A percentile compares a stretch with the other conserved stretches of the same genome.
Conservation (phyloP, 495 filamentous ascomycete species). For the Penicillium cataractarum region DNA sequence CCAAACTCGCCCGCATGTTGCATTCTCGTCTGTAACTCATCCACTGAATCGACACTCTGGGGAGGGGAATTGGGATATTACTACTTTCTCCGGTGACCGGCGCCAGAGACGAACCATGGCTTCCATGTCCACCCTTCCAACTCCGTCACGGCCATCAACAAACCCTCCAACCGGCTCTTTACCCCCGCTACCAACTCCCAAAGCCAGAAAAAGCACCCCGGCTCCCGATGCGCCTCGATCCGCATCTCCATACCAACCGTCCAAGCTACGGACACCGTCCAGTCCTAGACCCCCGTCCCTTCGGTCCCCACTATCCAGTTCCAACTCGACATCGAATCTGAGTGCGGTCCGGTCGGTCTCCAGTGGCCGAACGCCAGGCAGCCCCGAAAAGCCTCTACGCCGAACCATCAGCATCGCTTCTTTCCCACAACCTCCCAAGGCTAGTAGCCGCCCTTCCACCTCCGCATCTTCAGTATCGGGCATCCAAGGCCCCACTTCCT, state of each 20-base stretch:
- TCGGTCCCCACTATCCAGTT: constrained; percentile 49
- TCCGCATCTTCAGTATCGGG: constrained; percentile 44
- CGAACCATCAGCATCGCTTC: constrained; percentile 89
- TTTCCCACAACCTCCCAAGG: constrained; percentile 86
- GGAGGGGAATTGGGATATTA: background rate
- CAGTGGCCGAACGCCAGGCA: constrained; percentile 35
- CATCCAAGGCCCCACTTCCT: constrained; percentile 29
- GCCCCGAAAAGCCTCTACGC: constrained; percentile 67
- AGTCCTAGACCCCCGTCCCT: constrained; percentile 58
- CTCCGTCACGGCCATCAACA: constrained; percentile 61
- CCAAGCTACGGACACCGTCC: constrained; percentile 69
- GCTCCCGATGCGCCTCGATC: constrained; percentile 49
- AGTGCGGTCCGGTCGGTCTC: constrained; percentile 47
- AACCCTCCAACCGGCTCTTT: constrained; percentile 67
- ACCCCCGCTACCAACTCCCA: constrained; percentile 70
- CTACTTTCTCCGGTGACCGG: background rate
- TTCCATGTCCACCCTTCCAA: constrained; percentile 62
- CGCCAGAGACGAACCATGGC: constrained; percentile 48
- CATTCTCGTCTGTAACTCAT: constrained; percentile 2
- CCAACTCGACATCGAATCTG: constrained; percentile 44
- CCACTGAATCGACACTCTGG: constrained; percentile 16
- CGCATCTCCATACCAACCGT: constrained; percentile 44
- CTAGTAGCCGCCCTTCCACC: constrained; percentile 51
- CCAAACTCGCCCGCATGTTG: constrained; percentile 17
- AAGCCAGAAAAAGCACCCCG: constrained; percentile 67